Base-by-base conservation (phyloP, 306 rosid species). In the Malus asiatica region DNA sequence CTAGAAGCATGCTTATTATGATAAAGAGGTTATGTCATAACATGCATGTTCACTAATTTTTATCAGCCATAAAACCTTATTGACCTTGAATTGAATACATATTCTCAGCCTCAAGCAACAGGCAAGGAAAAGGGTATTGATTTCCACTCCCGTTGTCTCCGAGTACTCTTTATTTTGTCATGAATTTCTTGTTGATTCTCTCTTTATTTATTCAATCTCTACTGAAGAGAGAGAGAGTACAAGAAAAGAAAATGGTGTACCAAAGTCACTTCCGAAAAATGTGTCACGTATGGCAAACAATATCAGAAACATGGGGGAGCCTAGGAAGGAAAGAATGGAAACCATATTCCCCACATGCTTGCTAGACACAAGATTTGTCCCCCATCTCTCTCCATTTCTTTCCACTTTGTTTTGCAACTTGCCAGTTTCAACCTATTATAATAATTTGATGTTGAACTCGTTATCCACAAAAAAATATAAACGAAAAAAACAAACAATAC, bases 311-410 rank as follows among this genome's bases (percentile, higher is more conserved):
- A 25, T 60, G 44, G 69, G 45, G 77, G 68, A 38, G 22, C 59
- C 29, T 73, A 25, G 58, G 25, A 61, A 19, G 27, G 25, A 72
- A 67, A 71, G 84, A 72, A 35, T 42, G 61, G 44, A 75, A 30
- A 51, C 68, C 53, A 69, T 79, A 66, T 15, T 66, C 72, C 82
- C 88, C 86, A 85, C 87, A 85, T 85, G 85, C 84, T 80, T 32
- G 68, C 25, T 73, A 75, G 88, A 87, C 85, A 82, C 67, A 23
- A 80, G 42, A 78, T 80, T 84, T 66, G 85, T 87, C 82, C 44
- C 81, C 81, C 85, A 76, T 69, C 68, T 70, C 86, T 42, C 78
- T 45, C 53, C 61, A 66, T 64, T 63, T 70, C 71, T 33, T 19
- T 48, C 53, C 80, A 5, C 79, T 13, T 66, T n/a, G 63, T 14